Evolutionary conservation across 2,329 filamentous ascomycete genomes (phyloP), one percentile per base, ranked within the genome.

Genomic region (Sphaerulina vaccinii): DNA sequence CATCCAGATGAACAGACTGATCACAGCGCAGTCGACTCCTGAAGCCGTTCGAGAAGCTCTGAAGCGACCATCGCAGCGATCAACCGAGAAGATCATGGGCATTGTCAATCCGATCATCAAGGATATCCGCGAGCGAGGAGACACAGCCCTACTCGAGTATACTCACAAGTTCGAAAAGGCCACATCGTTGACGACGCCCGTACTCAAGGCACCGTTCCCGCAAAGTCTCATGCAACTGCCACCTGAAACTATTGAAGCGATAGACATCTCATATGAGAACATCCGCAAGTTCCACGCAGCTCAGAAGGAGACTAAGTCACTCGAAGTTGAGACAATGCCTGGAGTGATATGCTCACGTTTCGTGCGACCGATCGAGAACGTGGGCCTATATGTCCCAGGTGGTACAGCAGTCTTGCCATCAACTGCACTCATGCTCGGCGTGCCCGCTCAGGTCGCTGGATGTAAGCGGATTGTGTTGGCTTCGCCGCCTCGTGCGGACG

Each of bases 161-260:
- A 97, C 93, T 1, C 91, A 96, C 80, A 96, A 95, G 71, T 99
- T 99, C 62, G 93, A 99, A 69, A 96, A 92, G 75, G 93, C 92
- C 1, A 95, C 89, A 0, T 92, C 88, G 2, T 77, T 99, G 54
- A 93, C 83, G 11, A 92, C 90, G 1, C 90, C 92, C 0, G 90
- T 99, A 11, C 78, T 99, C 57, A 87, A 84, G 65, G 92, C 93
- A 1, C 93, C 93, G 0, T 99, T 96, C 76, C 85, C 90, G 1
- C 73, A 85, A 60, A 82, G 85, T 53, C 77, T 97, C 38, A 97
- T 99, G 93, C 79, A 90, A 57, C 78, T 99, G 13, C 75, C 87
- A 0, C 78, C 82, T 1, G 91, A 96, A 70, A 96, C 90, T 0
- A 88, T 88, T 61, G 80, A 88, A 64, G 92, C 93, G n/a, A 96